Evolutionary conservation across 441 rosid genomes (phyloP), one percentile per base, ranked within the genome.

Genomic region (Erodium chrysanthum): DNA sequence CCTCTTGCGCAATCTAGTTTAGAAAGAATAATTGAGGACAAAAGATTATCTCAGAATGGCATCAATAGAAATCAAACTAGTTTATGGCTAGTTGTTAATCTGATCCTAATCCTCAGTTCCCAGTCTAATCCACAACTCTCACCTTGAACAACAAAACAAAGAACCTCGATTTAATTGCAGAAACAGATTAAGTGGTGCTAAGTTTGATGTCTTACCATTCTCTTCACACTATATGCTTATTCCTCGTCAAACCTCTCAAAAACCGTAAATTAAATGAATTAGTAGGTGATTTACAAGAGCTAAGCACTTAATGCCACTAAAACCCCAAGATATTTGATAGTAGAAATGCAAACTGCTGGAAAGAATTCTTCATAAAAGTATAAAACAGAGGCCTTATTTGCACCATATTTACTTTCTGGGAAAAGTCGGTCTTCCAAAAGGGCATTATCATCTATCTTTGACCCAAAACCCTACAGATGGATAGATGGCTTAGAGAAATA

Each of bases 381-480:
- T 9, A 9, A 10, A 20, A 0, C 9, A 56, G 29, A 8, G n/a
- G 10, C 50, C 17, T 65, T 14, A 9, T 14, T 27, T 59, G 71
- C 33, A 56, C 12, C 17, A 11, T 21, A 65, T 75, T 76, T 31
- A 89, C 99, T 88, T 89, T 94, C 50, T 82, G 88, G 9, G 91
- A 78, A 76, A 91, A 94, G 70, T 94, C 96, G 63, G 88, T 90
- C 80, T 85, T 91, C 99, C 97, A 89, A 70, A 94, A 89, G 91
- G 35, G 5, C 2, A 31, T 0, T 2, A 4, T 4, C 35, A 2
- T 31, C 97, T 72, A 94, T 71, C 79, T 90, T 89, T 84, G 89
- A 70, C 48, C 97, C 97, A 40, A 91, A 92, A 66, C 96, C 97
- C 97, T 91, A 65, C 64, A 75, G 3, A 61, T 12, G 29, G 35